Evolutionary conservation across 2,329 filamentous ascomycete species (phyloP).

Genomic region (Helicocarpus griseus): DNA sequence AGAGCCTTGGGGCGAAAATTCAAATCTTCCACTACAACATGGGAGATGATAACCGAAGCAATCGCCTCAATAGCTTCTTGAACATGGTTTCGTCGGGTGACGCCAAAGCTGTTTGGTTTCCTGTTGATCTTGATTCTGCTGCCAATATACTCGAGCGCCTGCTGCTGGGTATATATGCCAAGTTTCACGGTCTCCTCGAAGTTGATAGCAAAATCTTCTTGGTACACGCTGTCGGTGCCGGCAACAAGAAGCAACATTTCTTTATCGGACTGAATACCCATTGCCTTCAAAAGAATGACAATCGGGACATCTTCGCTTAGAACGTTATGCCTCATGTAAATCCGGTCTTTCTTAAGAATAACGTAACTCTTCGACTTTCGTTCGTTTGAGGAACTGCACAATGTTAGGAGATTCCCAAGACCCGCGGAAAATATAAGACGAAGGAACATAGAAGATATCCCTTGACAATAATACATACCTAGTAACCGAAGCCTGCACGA

Average conservation of each 20-base stretch:
- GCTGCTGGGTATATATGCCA: constrained; percentile 83
- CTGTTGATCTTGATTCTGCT: constrained; percentile 78
- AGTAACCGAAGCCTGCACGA: constrained; percentile 91
- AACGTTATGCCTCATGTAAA: constrained; percentile 86
- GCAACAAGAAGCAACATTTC: constrained; percentile 89
- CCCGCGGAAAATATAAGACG: not conserved
- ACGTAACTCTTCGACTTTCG: constrained; percentile 98
- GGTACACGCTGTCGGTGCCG: constrained; percentile 76
- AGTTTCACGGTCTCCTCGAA: constrained; percentile 84
- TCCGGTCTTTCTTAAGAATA: constrained; percentile 82
- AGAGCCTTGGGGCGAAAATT: constrained; percentile 96
- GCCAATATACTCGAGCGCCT: constrained; percentile 89
- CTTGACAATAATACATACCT: constrained; percentile 33
- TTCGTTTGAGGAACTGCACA: constrained; percentile 82
- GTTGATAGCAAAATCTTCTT: constrained; percentile 91
- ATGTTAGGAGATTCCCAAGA: constrained; percentile 14
- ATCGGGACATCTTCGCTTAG: constrained; percentile 90
- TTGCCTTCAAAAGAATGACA: constrained; percentile 81
- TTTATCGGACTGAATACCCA: constrained; percentile 88
- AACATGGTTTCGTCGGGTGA: constrained; percentile 64
- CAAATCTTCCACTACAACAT: constrained; percentile 81
- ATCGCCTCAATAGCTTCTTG: constrained; percentile 90
- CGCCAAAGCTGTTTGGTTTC: constrained; percentile 46
- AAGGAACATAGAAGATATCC: not conserved
- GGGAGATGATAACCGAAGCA: constrained; percentile 85